Evolutionary conservation across 371 early-diverging fungal species (phyloP).

Genomic region (Haplosporangium sp.): DNA sequence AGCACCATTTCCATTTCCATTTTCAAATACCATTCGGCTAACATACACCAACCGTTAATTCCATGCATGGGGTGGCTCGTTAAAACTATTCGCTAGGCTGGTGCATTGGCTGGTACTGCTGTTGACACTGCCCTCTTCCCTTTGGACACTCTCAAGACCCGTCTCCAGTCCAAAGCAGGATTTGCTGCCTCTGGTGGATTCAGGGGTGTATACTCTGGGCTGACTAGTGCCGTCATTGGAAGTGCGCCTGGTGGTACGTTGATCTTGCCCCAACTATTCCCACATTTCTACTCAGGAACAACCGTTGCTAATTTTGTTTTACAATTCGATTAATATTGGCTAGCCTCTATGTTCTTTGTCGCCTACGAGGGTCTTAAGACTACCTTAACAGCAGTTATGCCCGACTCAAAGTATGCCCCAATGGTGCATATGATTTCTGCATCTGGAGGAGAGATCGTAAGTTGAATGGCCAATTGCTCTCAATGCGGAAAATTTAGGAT

Average conservation of each 20-base stretch:
- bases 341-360: conserved; percentile 93
- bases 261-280: not conserved
- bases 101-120: conserved; percentile 84
- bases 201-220: conserved; percentile 90
- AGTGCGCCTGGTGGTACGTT: conserved; percentile 89
- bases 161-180: conserved; percentile 89
- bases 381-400: conserved; percentile 52
- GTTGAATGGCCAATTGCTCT: conserved; percentile 25
- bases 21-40: not conserved
- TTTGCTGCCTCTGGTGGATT: conserved; percentile 93
- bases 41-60: conserved; percentile 1
- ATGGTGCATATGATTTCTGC: conserved; percentile 91
- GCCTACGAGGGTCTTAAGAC: conserved; percentile 89
- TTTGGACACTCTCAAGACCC: conserved; percentile 94
- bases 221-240: conserved; percentile 92
- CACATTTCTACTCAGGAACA: too few species aligned
- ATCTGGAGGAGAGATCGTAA: conserved; percentile 91
- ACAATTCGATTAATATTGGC: not conserved
- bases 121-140: conserved; percentile 93
- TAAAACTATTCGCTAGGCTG: conserved; percentile 66
- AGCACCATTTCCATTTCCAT: not conserved
- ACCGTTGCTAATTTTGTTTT: not conserved
- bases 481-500: conserved; percentile 9
- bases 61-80: not conserved
- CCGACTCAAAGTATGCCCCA: conserved; percentile 65